Percentiles rank a stretch among this genome's conserved stretches.
phyloP scores from a whole-genome alignment of 2,329 filamentous ascomycete species.

The Colletotrichum lini region DNA sequence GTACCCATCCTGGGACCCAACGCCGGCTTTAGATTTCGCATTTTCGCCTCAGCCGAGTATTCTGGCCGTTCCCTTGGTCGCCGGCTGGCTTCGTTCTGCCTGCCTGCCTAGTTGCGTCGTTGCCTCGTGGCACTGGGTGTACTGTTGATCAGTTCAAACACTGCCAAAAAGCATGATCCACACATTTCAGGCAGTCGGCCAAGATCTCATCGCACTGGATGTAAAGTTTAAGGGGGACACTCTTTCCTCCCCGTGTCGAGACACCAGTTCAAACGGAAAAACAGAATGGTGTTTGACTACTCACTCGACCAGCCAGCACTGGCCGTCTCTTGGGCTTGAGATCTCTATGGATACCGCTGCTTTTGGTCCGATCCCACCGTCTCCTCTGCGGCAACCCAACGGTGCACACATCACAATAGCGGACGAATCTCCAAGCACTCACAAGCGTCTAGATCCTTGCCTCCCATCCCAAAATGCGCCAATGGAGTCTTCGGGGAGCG shows the following conservation, averaged over 20 bases:
- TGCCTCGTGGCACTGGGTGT: slow-evolving; percentile 20
- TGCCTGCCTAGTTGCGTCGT: slow-evolving; percentile 7
- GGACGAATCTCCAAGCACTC: slow-evolving; percentile 25
- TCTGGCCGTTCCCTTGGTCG: slow-evolving; percentile 4
- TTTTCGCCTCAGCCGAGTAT: slow-evolving; percentile 6
- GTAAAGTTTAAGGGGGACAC: slow-evolving; percentile 33
- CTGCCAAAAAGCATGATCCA: slow-evolving; percentile 41
- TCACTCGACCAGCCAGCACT: slow-evolving; percentile 2
- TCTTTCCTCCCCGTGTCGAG: slow-evolving; percentile 5
- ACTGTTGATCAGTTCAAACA: slow-evolving; percentile 31
- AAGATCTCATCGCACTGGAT: slow-evolving; percentile 35
- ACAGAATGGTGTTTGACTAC: slow-evolving; percentile 19
- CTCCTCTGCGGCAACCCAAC: slow-evolving; percentile 24
- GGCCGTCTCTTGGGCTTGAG: slow-evolving; percentile 12
- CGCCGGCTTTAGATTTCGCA: not conserved
- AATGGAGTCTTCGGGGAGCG: slow-evolving; percentile 12
- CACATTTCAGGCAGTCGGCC: slow-evolving; percentile 36
- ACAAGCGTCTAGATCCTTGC: slow-evolving; percentile 37
- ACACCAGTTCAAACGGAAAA: not conserved
- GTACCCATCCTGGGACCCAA: slow-evolving; percentile 8
- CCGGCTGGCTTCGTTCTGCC: not conserved
- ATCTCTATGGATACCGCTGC: slow-evolving; percentile 18
- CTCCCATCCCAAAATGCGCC: slow-evolving; percentile 36
- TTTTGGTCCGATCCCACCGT: slow-evolving; percentile 21
- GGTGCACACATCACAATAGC: slow-evolving; percentile 24